phyloP scores from a whole-genome alignment of 2,329 filamentous ascomycete genomes.

The Calonectria hongkongensis region DNA sequence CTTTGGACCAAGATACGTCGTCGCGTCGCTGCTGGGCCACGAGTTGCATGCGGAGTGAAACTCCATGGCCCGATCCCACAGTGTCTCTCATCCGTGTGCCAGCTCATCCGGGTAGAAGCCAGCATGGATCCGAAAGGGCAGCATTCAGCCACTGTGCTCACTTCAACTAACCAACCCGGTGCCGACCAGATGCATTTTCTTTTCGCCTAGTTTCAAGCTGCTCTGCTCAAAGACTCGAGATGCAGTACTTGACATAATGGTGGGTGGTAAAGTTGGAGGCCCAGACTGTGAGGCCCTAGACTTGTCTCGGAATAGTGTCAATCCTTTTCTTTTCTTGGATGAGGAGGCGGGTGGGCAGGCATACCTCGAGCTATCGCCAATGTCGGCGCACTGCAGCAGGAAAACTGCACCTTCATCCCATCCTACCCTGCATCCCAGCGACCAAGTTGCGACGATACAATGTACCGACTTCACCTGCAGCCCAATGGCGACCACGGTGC shows the following conservation, averaged over 20 bases:
- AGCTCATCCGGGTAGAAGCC: background rate
- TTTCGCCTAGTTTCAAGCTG: constrained; percentile 17
- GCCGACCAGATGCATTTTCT: constrained; percentile 6
- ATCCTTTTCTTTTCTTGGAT: constrained; percentile 17
- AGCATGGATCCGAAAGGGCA: background rate
- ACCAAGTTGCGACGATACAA: constrained; percentile 3
- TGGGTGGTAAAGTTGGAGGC: constrained; percentile 19
- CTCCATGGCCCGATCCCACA: background rate
- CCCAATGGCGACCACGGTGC: constrained; percentile 14
- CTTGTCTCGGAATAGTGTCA: constrained; percentile 23
- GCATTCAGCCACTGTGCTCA: background rate
- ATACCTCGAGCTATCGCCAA: constrained; percentile 2
- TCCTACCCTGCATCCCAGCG: constrained; percentile 44
- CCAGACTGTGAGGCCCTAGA: constrained; percentile 18
- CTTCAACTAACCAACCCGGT: background rate
- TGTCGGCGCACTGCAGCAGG: constrained; percentile 36
- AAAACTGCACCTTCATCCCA: constrained; percentile 33
- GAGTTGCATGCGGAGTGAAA: constrained; percentile 15
- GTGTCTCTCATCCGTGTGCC: background rate
- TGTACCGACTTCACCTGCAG: constrained; percentile 22
- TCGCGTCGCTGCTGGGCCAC: background rate
- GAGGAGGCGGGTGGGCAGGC: background rate
- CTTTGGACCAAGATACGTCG: constrained; percentile 14
- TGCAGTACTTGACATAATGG: background rate
- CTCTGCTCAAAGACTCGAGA: constrained; percentile 22